Conservation (phyloP, 352 stramenopile genomes). For the Globisporangium irregulare region DNA sequence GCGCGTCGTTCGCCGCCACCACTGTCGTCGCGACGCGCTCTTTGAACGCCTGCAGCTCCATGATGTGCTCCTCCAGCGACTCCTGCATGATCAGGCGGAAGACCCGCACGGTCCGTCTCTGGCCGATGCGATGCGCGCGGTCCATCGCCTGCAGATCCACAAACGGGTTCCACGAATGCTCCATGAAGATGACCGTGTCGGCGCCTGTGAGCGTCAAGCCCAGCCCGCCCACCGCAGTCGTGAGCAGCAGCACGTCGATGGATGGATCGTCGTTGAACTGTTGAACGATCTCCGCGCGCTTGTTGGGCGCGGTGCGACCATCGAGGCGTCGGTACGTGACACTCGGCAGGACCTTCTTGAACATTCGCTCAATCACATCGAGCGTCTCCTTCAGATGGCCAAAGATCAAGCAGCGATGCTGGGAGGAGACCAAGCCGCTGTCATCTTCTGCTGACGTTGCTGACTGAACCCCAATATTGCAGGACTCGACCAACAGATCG, state of each 20-base stretch:
- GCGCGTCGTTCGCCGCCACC: conserved; percentile 45
- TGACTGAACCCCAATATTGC: conserved; percentile 26
- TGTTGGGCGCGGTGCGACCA: conserved; percentile 72
- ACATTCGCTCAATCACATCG: conserved; percentile 90
- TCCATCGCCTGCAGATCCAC: conserved; percentile 94
- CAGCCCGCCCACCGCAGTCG: conserved; percentile 93
- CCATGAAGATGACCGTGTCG: conserved; percentile 97
- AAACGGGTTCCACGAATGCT: conserved; percentile 98
- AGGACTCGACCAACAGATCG: conserved; percentile 75
- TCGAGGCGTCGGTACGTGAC: conserved; percentile 91
- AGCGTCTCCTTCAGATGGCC: conserved; percentile 93
- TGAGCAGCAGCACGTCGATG: conserved; percentile 95
- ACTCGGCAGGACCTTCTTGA: conserved; percentile 65
- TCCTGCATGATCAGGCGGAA: conserved; percentile 77
- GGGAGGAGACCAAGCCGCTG: conserved; percentile 22
- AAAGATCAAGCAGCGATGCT: conserved; percentile 95
- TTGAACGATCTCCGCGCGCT: conserved; percentile 82
- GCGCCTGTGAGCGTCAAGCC: conserved; percentile 96
- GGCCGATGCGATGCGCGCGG: conserved; percentile 74
- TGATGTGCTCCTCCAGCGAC: conserved; percentile 76
- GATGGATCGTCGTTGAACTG: conserved; percentile 91
- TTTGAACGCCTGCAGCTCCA: conserved; percentile 81
- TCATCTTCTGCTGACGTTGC: conserved; percentile 14
- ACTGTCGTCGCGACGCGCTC: conserved; percentile 64
- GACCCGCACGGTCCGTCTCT: conserved; percentile 66